Evolutionary conservation across 2,329 filamentous ascomycete genomes (phyloP), one percentile per base, ranked within the genome.

Genomic region (Alternaria longipes): DNA sequence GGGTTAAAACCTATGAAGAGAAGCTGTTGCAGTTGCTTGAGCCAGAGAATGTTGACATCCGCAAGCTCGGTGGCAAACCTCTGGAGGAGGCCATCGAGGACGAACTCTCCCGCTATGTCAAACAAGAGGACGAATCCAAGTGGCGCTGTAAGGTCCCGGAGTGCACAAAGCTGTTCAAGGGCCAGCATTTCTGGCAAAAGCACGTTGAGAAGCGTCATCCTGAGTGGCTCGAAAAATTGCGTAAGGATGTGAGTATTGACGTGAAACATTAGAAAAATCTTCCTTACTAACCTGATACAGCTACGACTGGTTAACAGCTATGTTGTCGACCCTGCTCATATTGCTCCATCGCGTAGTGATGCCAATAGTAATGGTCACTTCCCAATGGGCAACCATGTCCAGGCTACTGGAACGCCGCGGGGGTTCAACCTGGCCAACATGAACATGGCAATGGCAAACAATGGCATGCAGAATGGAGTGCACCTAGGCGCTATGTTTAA

Each of bases 1-100:
- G 96, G 95, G 96, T 99, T 62, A 96, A 91, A 83, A 98, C 95
- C 0, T 99, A 97, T 73, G 95, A 99, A 76, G 95, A 99, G 75
- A 99, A 99, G 82, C 86, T 99, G 53, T 84, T 92, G 76, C 94
- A 97, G 77, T 91, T 98, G 47, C 85, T 99, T 14, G 94, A 98
- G 68, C 95, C 95, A 0, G 92, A 95, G 56, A 89, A 90, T 51
- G 91, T 91, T 24, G 93, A 98, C 74, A 84, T 98, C 42, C 89
- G 89, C 77, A 98, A 97, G 81, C 86, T 98, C 26, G 95, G 96
- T 51, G 95, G 95, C 18, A 94, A 93, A 75, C 87, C 91, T 2
- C 82, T 93, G 0, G 93, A 97, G 4, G 93, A 97, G 66, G 93
- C 92, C 1, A 74, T 97, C 7, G 89, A 93, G 65, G 93, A 97